phyloP scores from a whole-genome alignment of 768 basidiomycete genomes.

The Porphyrellus cyaneotinctus region DNA sequence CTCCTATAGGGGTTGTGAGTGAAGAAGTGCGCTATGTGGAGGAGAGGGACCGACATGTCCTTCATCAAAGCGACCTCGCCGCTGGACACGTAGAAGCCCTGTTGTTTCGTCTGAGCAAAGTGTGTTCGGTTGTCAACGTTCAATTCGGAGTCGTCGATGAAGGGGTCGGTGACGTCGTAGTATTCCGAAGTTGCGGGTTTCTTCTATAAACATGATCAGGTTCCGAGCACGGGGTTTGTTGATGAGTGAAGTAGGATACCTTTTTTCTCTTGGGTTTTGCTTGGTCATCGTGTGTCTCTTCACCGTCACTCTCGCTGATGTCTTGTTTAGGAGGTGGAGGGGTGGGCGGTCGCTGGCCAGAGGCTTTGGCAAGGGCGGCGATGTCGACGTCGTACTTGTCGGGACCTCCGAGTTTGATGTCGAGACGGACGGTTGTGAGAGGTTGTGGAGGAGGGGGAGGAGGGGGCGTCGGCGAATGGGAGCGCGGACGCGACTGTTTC shows the following conservation, averaged over 20 bases:
- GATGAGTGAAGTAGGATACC: conserved; percentile 22
- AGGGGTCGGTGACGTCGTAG: conserved; percentile 89
- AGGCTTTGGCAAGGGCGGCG: conserved; percentile 49
- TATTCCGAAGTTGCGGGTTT: conserved; percentile 63
- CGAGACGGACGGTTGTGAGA: conserved; percentile 60
- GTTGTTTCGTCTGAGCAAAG: conserved; percentile 88
- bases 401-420: conserved; percentile 68
- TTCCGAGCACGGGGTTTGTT: background rate
- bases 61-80: conserved; percentile 86
- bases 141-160: conserved; percentile 97
- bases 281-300: conserved; percentile 38
- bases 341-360: conserved; percentile 61
- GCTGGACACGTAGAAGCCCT: conserved; percentile 87
- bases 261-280: conserved; percentile 37
- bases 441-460: conserved; percentile 48
- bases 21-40: background rate
- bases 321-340: conserved; percentile 48
- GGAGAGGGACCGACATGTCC: conserved; percentile 47
- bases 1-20: conserved; percentile 32
- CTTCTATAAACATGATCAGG: conserved; percentile 31
- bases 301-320: conserved; percentile 54
- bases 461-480: conserved; percentile 48
- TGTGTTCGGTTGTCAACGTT: conserved; percentile 86
- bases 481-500: conserved; percentile 41
- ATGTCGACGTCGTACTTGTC: conserved; percentile 74